These are phyloP conservation scores for Aspergillus sclerotioniger DNA, from an alignment of 495 filamentous ascomycete species.

Conservation along the genomic window DNA sequence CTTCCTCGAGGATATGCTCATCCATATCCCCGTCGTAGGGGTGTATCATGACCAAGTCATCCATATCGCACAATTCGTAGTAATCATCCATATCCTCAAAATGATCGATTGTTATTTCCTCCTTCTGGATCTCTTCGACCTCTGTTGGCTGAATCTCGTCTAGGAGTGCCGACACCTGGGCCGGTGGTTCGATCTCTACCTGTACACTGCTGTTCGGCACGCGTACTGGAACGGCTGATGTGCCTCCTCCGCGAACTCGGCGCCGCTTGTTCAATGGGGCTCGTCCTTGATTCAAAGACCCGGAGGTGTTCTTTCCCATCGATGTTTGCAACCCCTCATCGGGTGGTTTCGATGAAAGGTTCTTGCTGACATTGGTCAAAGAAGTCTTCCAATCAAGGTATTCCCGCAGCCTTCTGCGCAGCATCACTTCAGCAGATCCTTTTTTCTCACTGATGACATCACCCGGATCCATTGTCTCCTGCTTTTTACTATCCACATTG, in stretches of 20 bases:
- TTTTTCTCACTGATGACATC: slow-evolving; percentile 49
- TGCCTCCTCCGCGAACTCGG: slow-evolving; percentile 79
- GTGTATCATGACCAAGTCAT: slow-evolving; percentile 83
- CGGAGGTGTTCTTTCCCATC: slow-evolving; percentile 23
- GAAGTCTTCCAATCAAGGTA: slow-evolving; percentile 92
- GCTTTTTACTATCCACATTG: slow-evolving; percentile 46
- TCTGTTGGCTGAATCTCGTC: slow-evolving; percentile 68
- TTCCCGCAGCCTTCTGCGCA: slow-evolving; percentile 80
- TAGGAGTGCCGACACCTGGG: slow-evolving; percentile 66
- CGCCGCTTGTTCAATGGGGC: slow-evolving; percentile 85
- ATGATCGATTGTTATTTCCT: slow-evolving; percentile 76
- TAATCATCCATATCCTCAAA: slow-evolving; percentile 88
- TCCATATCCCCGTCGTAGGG: slow-evolving; percentile 95
- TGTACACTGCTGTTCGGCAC: slow-evolving; percentile 66
- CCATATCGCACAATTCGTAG: slow-evolving; percentile 91
- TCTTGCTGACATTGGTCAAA: slow-evolving; percentile 83
- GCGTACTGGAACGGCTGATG: slow-evolving; percentile 51
- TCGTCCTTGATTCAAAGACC: slow-evolving; percentile 47
- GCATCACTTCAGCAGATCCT: slow-evolving; percentile 79
- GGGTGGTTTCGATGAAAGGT: slow-evolving; percentile 50
- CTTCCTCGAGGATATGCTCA: slow-evolving; percentile 90
- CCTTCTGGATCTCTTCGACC: slow-evolving; percentile 59
- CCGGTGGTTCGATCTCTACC: slow-evolving; percentile 75
- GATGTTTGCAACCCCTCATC: slow-evolving; percentile 26
- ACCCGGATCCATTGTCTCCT: slow-evolving; percentile 19